Conservation (phyloP, 2,329 filamentous ascomycete species). For the Aspergillus novofumigatus region DNA sequence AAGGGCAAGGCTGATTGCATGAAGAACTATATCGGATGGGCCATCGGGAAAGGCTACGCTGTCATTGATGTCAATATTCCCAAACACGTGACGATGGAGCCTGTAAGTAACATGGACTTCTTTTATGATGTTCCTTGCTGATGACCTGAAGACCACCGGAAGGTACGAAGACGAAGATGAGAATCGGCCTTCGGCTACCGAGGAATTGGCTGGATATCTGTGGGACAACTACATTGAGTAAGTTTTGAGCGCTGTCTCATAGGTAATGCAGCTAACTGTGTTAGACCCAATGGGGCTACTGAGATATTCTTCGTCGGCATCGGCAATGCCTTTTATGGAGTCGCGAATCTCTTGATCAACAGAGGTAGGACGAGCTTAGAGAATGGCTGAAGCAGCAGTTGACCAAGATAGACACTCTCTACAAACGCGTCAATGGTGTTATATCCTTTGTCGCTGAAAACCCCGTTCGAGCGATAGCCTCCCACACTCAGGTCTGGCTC, state of each 20-base stretch:
- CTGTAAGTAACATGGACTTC: slow-evolving; percentile 42
- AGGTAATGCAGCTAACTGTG: not conserved
- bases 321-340: slow-evolving; percentile 80
- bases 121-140: slow-evolving; percentile 11
- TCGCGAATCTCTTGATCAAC: slow-evolving; percentile 75
- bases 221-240: slow-evolving; percentile 96
- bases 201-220: slow-evolving; percentile 76
- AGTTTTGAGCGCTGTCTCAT: slow-evolving; percentile 15
- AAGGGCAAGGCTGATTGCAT: slow-evolving; percentile 69
- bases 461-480: slow-evolving; percentile 72
- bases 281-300: slow-evolving; percentile 59
- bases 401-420: slow-evolving; percentile 50
- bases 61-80: slow-evolving; percentile 92
- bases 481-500: slow-evolving; percentile 64
- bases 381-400: slow-evolving; percentile 3
- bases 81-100: slow-evolving; percentile 63
- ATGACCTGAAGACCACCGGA: slow-evolving; percentile 26
- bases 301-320: slow-evolving; percentile 83
- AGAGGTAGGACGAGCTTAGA: slow-evolving; percentile 53
- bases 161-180: slow-evolving; percentile 45
- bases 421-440: slow-evolving; percentile 64
- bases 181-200: slow-evolving; percentile 53
- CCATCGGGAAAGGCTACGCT: slow-evolving; percentile 68
- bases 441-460: slow-evolving; percentile 77
- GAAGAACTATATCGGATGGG: slow-evolving; percentile 80